A percentile compares a stretch with the other conserved stretches of the same genome.
phyloP scores from a whole-genome alignment of 2,329 filamentous ascomycete genomes.

The Aspergillus brunneoviolaceus region DNA sequence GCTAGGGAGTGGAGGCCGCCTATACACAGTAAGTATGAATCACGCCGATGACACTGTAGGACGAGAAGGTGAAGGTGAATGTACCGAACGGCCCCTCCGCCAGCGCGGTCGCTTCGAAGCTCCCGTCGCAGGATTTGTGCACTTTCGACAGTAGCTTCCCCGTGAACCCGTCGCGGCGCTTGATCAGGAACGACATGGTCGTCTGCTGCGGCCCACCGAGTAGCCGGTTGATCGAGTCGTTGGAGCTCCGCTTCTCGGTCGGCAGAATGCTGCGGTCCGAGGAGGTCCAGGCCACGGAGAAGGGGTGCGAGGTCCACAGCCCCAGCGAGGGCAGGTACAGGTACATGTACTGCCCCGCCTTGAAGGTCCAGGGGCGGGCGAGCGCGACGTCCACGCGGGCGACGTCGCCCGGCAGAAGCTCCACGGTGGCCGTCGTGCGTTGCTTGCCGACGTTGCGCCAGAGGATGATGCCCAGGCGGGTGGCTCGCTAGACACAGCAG shows the following conservation, averaged over 20 bases:
- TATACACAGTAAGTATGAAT: slow-evolving; percentile 3
- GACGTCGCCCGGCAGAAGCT: slow-evolving; percentile 57
- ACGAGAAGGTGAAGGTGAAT: not conserved
- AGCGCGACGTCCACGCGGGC: slow-evolving; percentile 46
- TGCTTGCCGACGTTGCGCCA: slow-evolving; percentile 53
- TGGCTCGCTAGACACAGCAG: slow-evolving; percentile 34
- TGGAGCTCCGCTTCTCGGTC: slow-evolving; percentile 30
- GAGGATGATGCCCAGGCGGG: slow-evolving; percentile 47
- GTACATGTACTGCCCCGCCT: slow-evolving; percentile 55
- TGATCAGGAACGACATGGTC: slow-evolving; percentile 36
- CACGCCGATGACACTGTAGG: too few species aligned
- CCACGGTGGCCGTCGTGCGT: slow-evolving; percentile 52
- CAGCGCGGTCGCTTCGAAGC: slow-evolving; percentile 28
- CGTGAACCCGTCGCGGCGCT: slow-evolving; percentile 36
- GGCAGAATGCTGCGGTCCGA: slow-evolving; percentile 11
- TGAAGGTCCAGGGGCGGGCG: slow-evolving; percentile 33
- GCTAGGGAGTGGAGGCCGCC: slow-evolving; percentile 31
- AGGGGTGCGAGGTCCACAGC: slow-evolving; percentile 45
- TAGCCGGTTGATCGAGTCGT: slow-evolving; percentile 30
- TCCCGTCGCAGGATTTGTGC: slow-evolving; percentile 25
- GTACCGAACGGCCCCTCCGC: slow-evolving; percentile 39
- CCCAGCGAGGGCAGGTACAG: slow-evolving; percentile 53
- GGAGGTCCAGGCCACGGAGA: slow-evolving; percentile 43
- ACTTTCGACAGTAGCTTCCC: slow-evolving; percentile 31
- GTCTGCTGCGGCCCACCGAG: slow-evolving; percentile 26